Evolutionary conservation across 768 basidiomycete species (phyloP), one percentile per base, ranked within the genome.

Genomic region (Suillus tomentosus): DNA sequence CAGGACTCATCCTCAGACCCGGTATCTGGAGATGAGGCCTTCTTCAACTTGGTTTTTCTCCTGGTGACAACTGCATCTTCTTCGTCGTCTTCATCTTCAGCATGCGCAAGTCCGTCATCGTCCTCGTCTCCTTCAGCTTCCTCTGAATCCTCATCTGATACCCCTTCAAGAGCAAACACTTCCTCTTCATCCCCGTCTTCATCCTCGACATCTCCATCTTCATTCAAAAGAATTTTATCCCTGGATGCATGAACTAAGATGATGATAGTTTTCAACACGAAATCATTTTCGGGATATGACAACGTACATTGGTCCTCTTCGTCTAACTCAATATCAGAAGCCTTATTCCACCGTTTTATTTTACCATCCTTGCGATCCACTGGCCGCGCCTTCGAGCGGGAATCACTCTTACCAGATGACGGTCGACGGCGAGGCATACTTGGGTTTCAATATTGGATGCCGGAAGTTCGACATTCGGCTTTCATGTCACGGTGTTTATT

Each of bases 181-280:
- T 95, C 92, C 31, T 94, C 90, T 43, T 90, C 90, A 15, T 87
- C 87, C 17, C 79, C 85, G 31, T 78, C 79, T 34, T 87, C 85
- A 14, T 87, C 85, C 17, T 78, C 80, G 24, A 72, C 79, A 2
- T 75, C 71, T 39, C 78, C 73, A 40, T 84, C 82, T n/a, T 83
- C 88, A 45, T 92, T 88, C 6, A 97, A 80, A 5, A 92, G 79
- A 64, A 96, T 90, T 71, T 84, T 85, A 72, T 97, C 94, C 61
- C 85, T 83, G 36, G 87, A 85, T 1, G 81, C 78, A 72, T 93
- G 91, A 71, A 94, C 92, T 95, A 67, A 51, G 61, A 50, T 24
- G 14, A 24, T 24, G 53, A 60, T 80, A 87, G 64, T 70, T 92
- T 91, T 92, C 71, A 87, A 82, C 72, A 92, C 89, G 68, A 87